Evolutionary conservation across 805 yeast species (phyloP).

Genomic region (Kodamaea kaohsiungensis): DNA sequence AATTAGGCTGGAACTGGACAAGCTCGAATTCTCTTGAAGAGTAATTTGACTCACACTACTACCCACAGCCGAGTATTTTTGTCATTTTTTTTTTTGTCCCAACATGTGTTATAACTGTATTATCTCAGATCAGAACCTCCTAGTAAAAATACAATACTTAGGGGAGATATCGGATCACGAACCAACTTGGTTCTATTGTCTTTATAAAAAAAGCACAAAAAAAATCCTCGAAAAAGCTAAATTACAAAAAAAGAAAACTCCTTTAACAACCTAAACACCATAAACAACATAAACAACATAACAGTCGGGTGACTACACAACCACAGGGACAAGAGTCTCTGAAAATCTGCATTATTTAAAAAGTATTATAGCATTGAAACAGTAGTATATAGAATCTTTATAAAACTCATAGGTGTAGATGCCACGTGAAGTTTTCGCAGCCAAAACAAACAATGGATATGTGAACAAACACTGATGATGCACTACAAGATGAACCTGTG

Average conservation of each 20-base stretch:
- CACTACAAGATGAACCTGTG: neutral
- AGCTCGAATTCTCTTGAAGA: slow-evolving; percentile 6
- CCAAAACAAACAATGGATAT: neutral
- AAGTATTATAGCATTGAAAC: slow-evolving; percentile 4
- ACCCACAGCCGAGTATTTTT: neutral
- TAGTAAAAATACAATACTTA: neutral
- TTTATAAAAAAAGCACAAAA: neutral
- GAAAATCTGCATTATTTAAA: neutral
- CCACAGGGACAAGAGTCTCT: neutral
- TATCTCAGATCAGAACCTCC: neutral
- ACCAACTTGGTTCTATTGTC: neutral
- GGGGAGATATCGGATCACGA: neutral
- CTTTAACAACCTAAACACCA: neutral
- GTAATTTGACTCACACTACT: neutral
- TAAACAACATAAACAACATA: neutral
- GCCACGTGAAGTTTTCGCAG: neutral
- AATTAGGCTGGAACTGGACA: slow-evolving; percentile 14
- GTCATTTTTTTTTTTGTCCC: neutral
- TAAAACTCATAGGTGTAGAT: neutral
- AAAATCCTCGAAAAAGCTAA: neutral
- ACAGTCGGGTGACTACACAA: neutral
- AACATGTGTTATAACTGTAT: slow-evolving; percentile 1
- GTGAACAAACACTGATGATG: neutral
- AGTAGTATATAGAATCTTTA: neutral
- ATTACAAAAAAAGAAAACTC: neutral